Percentiles rank a stretch among this genome's conserved stretches.
phyloP scores from a whole-genome alignment of 331 rosid genomes.

The Quercus lobata region DNA sequence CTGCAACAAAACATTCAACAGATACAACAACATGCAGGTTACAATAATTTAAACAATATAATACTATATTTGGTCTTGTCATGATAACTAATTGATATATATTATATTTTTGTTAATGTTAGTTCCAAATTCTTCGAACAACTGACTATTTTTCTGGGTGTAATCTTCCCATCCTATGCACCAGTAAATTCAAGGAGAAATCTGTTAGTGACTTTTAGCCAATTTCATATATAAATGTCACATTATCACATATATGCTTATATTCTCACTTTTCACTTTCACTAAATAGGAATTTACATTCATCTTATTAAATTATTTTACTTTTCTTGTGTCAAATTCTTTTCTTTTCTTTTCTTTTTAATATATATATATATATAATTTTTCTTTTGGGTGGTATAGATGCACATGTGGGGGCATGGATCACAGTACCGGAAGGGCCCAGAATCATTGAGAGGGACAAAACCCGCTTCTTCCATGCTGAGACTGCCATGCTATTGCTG shows the following conservation, averaged over 20 bases:
- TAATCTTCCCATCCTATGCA: no score
- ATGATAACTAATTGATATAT: no score
- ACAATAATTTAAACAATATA: neutral
- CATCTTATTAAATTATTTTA: neutral
- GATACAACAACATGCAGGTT: conserved; percentile 99
- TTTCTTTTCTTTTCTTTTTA: neutral
- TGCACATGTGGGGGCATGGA: conserved; percentile 99
- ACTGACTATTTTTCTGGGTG: no score
- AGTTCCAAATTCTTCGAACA: no score
- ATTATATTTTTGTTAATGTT: no score
- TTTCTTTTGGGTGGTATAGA: conserved; percentile 24
- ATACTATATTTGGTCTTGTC: neutral
- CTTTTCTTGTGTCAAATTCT: neutral
- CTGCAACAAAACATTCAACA: conserved; percentile 87
- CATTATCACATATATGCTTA: neutral
- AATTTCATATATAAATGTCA: neutral
- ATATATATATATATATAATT: no score
- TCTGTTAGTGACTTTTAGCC: neutral
- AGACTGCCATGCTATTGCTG: conserved; percentile 93
- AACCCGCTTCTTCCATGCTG: conserved; percentile 71
- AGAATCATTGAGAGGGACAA: conserved; percentile 76
- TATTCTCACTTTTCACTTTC: neutral
- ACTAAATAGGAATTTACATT: neutral
- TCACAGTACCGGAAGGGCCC: conserved; percentile 91
- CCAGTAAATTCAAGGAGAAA: no score